Base-by-base conservation (phyloP, 495 filamentous ascomycete species). In the Xylaria flabelliformis region DNA sequence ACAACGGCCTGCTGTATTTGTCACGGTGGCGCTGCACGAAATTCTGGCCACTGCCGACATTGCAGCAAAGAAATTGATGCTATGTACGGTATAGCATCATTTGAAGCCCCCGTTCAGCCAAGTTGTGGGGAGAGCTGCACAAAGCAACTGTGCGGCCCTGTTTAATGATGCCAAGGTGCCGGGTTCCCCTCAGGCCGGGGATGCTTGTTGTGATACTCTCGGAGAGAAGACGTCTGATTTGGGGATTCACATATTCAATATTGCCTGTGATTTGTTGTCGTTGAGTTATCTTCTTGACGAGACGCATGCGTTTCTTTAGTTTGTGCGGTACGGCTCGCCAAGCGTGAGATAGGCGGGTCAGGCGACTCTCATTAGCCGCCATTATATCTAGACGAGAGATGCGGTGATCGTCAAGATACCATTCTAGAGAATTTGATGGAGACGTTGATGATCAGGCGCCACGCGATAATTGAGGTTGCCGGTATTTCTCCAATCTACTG, bases 161-260 rank as follows among this genome's bases (percentile, higher is more conserved):
- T 51, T 62, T 26, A n/a, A 41, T 51, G 56, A 63, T 53, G 68
- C 68, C 68, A 70, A 70, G 68, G 5, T 34, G 58, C 56, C 53
- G 32, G 56, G 29, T 26, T 53, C 44, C 44, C 55, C 41, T 50
- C 50, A 70, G 24, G 19, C 36, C 67, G 32, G 66, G 66, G 36
- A 53, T 1, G 21, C 66, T 56, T 58, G 66, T 69, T 41, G 10
- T 32, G 12, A 34, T 70, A n/a, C 24, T 39, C 56, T 9, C 44
- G n/a, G 17, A 17, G 53, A n/a, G 26, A 62, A 62, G 26, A 70
- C 32, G 19, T 62, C 41, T 36, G 39, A 21, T 24, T 48, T 61
- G 55, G 68, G 34, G 42, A 42, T 64, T 26, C 42, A 63, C 26
- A 17, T 17, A 29, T n/a, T 17, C 67, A 51, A 63, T 4, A 39